These are phyloP conservation scores for Waltergamsia citrina DNA, from an alignment of 2,329 filamentous ascomycete species.

Conservation along the genomic window DNA sequence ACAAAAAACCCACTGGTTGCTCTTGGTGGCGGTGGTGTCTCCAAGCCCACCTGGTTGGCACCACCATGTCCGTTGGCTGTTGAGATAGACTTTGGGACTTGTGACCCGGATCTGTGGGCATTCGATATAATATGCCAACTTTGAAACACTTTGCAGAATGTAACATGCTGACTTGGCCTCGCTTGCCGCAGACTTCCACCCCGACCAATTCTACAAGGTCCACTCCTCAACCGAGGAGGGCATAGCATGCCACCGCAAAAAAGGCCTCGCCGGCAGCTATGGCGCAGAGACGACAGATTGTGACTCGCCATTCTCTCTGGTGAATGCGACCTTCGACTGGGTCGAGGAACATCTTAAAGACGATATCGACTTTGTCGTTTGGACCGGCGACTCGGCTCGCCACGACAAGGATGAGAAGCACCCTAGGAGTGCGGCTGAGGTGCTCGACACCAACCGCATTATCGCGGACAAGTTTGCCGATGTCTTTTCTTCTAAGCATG, in stretches of 20 bases:
- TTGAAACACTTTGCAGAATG: neutral
- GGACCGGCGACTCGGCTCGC: constrained; percentile 84
- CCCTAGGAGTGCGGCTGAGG: constrained; percentile 65
- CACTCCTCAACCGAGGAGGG: constrained; percentile 62
- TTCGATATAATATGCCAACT: neutral
- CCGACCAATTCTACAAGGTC: constrained; percentile 76
- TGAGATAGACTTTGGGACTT: no score
- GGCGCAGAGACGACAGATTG: constrained; percentile 84
- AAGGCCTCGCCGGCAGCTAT: constrained; percentile 69
- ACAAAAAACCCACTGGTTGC: no score
- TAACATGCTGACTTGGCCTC: neutral
- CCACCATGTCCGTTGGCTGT: no score
- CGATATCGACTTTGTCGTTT: constrained; percentile 79
- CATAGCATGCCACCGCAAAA: constrained; percentile 68
- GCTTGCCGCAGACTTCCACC: constrained; percentile 66
- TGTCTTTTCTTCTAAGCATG: constrained; percentile 55
- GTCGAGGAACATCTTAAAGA: constrained; percentile 69
- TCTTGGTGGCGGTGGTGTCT: no score
- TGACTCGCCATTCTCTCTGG: constrained; percentile 70
- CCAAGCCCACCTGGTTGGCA: no score
- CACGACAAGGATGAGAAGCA: constrained; percentile 80
- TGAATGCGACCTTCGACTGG: constrained; percentile 89
- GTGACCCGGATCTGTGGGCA: no score
- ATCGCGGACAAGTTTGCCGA: constrained; percentile 70
- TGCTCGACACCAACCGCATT: constrained; percentile 68